phyloP scores from a whole-genome alignment of 2,329 filamentous ascomycete species.

The Emydomyces testavorans region DNA sequence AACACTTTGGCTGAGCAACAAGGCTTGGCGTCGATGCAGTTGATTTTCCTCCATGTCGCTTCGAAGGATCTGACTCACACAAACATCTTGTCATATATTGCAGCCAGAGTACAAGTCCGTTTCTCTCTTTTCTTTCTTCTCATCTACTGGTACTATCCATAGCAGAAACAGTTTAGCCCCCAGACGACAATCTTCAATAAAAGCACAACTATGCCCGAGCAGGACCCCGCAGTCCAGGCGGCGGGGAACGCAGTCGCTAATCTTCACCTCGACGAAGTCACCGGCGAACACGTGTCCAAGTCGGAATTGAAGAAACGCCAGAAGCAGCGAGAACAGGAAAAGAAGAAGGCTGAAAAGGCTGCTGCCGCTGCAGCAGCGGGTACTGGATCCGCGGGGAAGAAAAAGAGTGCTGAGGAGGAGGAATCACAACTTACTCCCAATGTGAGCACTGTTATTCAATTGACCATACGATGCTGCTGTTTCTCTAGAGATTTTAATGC shows the following conservation, averaged over 20 bases:
- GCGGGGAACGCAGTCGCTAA: constrained; percentile 47
- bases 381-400: constrained; percentile 32
- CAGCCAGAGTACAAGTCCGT: not conserved
- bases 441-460: constrained; percentile 34
- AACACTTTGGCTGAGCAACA: not conserved
- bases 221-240: constrained; percentile 36
- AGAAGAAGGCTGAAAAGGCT: constrained; percentile 64
- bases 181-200: not conserved
- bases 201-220: constrained; percentile 29
- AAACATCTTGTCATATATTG: not conserved
- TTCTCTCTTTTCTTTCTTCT: not conserved
- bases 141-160: not conserved
- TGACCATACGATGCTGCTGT: not conserved
- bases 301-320: constrained; percentile 86
- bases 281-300: constrained; percentile 78
- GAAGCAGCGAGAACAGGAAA: constrained; percentile 79
- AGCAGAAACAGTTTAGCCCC: too few species aligned
- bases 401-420: constrained; percentile 50
- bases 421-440: constrained; percentile 65
- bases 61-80: constrained; percentile 5
- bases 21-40: not conserved
- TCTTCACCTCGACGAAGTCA: constrained; percentile 80
- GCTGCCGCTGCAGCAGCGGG: constrained; percentile 10
- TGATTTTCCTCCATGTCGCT: not conserved
- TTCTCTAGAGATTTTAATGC: not conserved